Base-by-base conservation (phyloP, 495 filamentous ascomycete species). In the Xylaria nigripes region DNA sequence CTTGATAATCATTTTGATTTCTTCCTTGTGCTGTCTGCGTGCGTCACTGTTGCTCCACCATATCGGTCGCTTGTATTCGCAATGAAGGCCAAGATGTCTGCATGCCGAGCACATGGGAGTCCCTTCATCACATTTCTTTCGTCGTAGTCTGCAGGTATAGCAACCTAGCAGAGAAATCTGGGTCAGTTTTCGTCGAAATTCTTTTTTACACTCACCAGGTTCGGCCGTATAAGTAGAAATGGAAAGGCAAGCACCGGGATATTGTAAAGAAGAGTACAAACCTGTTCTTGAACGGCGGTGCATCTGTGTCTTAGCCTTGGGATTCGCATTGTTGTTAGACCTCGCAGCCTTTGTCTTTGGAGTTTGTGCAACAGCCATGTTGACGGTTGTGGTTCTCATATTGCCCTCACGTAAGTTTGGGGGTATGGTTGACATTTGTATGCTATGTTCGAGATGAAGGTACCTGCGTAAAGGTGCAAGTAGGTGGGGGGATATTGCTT, bases 91-190 rank as follows among this genome's bases (percentile, higher is more conserved):
- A 40, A 98, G 82, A 62, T 96, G 87, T 65, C 81, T 86, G 80
- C 93, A 98, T 46, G 92, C 89, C 47, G 81, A 81, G 75, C 93
- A 98, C 57, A 82, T 75, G 34, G 89, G 86, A 61, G 86, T 86
- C 50, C 84, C 86, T 71, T 98, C 93, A 66, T 98, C 92, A 73
- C 93, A 97, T 81, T 98, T 98, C 81, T 98, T 96, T 62, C 93
- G 72, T 66, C 93, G 83, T 57, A 98, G 71, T 63, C 93, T 86
- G 76, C 93, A 98, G 50, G 92, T 97, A 71, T 92, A 98, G 80
- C 93, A 98, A 46, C 93, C 93, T 97, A 69, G 27, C 54, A 46
- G 57, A 48, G 24, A 47, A 36, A 36, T 22, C 40, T 24, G 19
- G 34, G 62, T 67, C 49, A 67, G 65, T 65, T 23, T 51, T 24